Conservation (phyloP, 2,329 filamentous ascomycete species). For the Thielaviopsis populi region DNA sequence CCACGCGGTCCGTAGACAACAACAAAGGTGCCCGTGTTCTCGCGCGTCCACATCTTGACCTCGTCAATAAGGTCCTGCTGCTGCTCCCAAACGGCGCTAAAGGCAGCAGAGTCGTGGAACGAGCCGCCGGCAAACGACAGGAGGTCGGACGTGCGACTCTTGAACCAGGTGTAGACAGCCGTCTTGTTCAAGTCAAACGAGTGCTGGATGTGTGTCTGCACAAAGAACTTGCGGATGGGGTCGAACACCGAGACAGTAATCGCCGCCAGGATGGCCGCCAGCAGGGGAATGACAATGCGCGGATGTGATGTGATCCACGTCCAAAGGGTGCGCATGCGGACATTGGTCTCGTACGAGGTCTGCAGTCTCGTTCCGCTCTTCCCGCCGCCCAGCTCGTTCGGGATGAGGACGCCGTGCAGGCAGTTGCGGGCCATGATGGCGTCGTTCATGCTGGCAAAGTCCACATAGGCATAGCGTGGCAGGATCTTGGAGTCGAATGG, state of each 20-base stretch:
- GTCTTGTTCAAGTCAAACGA: slow-evolving; percentile 62
- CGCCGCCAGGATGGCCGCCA: slow-evolving; percentile 68
- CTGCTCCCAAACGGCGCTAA: slow-evolving; percentile 77
- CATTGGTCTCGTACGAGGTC: slow-evolving; percentile 67
- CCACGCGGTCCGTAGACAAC: slow-evolving; percentile 85
- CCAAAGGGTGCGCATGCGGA: slow-evolving; percentile 64
- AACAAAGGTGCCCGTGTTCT: slow-evolving; percentile 81
- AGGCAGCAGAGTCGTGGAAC: slow-evolving; percentile 48
- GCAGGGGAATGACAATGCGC: slow-evolving; percentile 66
- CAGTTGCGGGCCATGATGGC: slow-evolving; percentile 86
- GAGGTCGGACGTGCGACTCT: slow-evolving; percentile 52
- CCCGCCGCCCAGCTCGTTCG: slow-evolving; percentile 55
- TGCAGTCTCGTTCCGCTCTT: slow-evolving; percentile 62
- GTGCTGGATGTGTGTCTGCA: slow-evolving; percentile 72
- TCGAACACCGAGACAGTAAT: slow-evolving; percentile 84
- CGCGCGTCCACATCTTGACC: slow-evolving; percentile 71
- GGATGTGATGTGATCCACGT: slow-evolving; percentile 82
- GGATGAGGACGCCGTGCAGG: slow-evolving; percentile 67
- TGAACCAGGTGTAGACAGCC: slow-evolving; percentile 65
- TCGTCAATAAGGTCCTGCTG: slow-evolving; percentile 68
- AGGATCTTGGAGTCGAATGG: slow-evolving; percentile 72
- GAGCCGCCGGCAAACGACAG: slow-evolving; percentile 39
- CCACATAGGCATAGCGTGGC: slow-evolving; percentile 65
- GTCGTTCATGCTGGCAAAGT: slow-evolving; percentile 57
- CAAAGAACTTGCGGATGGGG: slow-evolving; percentile 83